Evolutionary conservation across 2,329 filamentous ascomycete species (phyloP), one percentile per base, ranked within the genome.

Genomic region (Fusarium musae): DNA sequence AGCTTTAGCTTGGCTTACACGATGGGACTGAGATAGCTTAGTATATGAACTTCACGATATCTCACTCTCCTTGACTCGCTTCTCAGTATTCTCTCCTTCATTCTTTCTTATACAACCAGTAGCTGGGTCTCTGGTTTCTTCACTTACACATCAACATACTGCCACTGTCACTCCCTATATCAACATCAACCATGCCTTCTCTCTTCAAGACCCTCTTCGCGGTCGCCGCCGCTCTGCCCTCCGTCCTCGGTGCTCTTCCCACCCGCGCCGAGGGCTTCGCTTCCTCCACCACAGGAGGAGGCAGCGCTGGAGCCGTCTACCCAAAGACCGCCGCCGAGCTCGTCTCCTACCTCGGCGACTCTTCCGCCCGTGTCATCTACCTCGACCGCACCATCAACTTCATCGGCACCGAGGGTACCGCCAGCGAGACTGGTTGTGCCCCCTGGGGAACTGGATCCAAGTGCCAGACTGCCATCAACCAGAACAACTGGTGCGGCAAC

Each of bases 391-490:
- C 84, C 52, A 86, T 87, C 77, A 86, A 89, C 82, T 91, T 89
- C 83, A 86, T 82, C 37, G 85, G 84, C 42, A 85, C 84, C 16
- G 88, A 90, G 79, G 89, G 89, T 43, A 86, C 83, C 7, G 83
- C 82, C 9, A 87, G 83, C 34, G 84, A 79, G 44, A 85, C 83
- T 21, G 89, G 89, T 28, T 92, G 90, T 75, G 86, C 88, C 21
- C 89, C 89, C 30, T 89, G 85, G 81, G 88, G 87, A 42, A 88
- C 87, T 32, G 85, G 78, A 16, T 80, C 85, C 6, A 80, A 66
- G 16, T 89, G 90, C 81, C 89, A 92, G 83, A 75, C 85, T 46
- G 87, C 89, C 71, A 90, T 92, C 79, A 88, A 91, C 82, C 83
- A 88, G 82, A 81, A 90, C 78, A 77, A 84, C 77, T 89, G 87